A percentile compares a stretch with the other conserved stretches of the same genome.
Conservation (phyloP, 2,329 filamentous ascomycete genomes). For the Aspergillus ibericus region DNA sequence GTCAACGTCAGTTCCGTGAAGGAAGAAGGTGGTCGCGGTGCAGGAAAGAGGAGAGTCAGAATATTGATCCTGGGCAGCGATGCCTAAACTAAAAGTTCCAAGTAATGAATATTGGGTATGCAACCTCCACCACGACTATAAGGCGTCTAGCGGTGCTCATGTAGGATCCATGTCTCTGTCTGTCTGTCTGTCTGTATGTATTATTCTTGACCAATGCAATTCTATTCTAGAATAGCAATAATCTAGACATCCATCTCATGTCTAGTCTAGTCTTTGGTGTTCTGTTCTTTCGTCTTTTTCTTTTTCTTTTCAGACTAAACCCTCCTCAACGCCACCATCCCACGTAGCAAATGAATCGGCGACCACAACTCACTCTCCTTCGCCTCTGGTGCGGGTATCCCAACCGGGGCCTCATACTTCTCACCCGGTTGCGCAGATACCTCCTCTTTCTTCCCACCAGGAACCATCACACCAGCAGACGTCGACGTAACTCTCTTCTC, state of each 20-base stretch:
- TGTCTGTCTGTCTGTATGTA: constrained; percentile 1
- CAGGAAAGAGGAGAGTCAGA: constrained; percentile 77
- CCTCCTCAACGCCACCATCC: constrained; percentile 33
- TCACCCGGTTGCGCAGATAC: background rate
- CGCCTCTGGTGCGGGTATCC: background rate
- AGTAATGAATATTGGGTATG: constrained; percentile 9
- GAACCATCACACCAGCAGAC: background rate
- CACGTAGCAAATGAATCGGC: constrained; percentile 26
- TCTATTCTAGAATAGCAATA: background rate
- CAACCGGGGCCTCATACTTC: constrained; percentile 14
- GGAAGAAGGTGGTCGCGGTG: constrained; percentile 70
- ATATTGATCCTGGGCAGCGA: constrained; percentile 41
- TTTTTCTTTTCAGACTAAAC: constrained; percentile 22
- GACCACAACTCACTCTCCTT: constrained; percentile 25
- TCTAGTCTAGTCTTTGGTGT: background rate
- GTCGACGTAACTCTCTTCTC: constrained; percentile 14
- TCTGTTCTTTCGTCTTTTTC: background rate
- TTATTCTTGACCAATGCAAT: background rate
- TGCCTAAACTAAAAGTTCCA: constrained; percentile 13
- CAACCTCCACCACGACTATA: background rate
- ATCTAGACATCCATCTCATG: background rate
- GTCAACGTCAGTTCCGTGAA: constrained; percentile 90
- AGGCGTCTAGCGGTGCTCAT: constrained; percentile 1
- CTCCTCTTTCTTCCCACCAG: background rate
- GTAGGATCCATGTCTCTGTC: constrained; percentile 3